Percentiles rank a stretch among this genome's conserved stretches.
phyloP scores from a whole-genome alignment of 164 flowering plant species.

The Umbilicus rupestris region DNA sequence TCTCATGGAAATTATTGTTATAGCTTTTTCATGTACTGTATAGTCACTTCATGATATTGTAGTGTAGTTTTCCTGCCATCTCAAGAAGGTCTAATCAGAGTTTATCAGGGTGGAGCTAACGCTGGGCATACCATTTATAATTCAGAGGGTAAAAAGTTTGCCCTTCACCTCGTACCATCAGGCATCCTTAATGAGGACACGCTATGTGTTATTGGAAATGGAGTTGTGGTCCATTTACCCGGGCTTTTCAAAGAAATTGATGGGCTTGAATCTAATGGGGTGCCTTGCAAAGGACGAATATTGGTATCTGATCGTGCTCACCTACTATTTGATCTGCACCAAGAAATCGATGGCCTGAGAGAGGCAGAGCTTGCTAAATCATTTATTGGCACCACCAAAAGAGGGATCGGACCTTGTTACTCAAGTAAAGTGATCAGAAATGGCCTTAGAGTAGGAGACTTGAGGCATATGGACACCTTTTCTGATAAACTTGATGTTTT shows the following conservation, averaged over 20 bases:
- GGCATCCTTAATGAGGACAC: conserved; percentile 96
- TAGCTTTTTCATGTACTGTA: no score
- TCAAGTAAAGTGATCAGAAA: conserved; percentile 81
- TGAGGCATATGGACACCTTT: conserved; percentile 93
- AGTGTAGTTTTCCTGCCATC: background rate
- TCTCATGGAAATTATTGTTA: no score
- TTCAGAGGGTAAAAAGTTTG: conserved; percentile 87
- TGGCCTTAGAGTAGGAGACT: conserved; percentile 84
- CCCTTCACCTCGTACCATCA: conserved; percentile 93
- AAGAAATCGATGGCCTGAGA: conserved; percentile 76
- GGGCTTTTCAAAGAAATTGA: conserved; percentile 82
- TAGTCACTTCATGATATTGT: no score
- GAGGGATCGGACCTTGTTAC: conserved; percentile 94
- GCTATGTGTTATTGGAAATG: conserved; percentile 86
- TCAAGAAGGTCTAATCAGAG: background rate
- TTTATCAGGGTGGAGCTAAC: conserved; percentile 84
- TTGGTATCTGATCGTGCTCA: conserved; percentile 94
- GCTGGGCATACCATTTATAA: conserved; percentile 97
- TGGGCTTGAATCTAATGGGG: conserved; percentile 74
- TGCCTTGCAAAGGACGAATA: conserved; percentile 79
- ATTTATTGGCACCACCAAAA: conserved; percentile 86
- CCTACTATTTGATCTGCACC: conserved; percentile 84
- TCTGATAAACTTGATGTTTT: conserved; percentile 82
- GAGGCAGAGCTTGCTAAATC: conserved; percentile 91
- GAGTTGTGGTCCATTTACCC: conserved; percentile 92